Evolutionary conservation across 2,329 filamentous ascomycete genomes (phyloP).

Genomic region (Pyricularia grisea): DNA sequence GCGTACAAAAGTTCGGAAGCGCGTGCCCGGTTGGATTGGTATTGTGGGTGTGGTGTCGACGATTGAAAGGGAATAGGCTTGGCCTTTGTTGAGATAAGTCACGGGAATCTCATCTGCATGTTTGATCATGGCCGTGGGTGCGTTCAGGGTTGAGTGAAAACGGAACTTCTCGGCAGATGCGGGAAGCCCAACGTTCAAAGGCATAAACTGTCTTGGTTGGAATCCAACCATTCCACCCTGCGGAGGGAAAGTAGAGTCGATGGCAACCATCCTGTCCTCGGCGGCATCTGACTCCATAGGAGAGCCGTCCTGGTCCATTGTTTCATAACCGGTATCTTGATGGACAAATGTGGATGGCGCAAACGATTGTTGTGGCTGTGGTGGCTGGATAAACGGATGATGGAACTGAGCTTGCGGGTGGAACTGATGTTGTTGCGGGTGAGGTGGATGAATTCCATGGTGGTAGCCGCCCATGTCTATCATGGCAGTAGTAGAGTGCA

Average conservation of each 20-base stretch:
- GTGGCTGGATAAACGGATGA: conserved; percentile 60
- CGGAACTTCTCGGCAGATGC: conserved; percentile 65
- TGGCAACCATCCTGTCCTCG: conserved; percentile 41
- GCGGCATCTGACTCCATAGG: conserved; percentile 49
- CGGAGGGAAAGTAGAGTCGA: conserved; percentile 53
- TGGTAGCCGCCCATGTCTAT: conserved; percentile 64
- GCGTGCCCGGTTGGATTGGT: conserved; percentile 49
- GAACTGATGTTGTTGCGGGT: conserved; percentile 32
- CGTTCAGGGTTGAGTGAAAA: conserved; percentile 82
- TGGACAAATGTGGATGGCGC: conserved; percentile 75
- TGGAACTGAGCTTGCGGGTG: conserved; percentile 37
- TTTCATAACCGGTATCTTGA: conserved; percentile 70
- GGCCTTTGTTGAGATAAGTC: conserved; percentile 97
- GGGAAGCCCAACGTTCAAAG: conserved; percentile 37
- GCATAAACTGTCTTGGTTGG: conserved; percentile 35
- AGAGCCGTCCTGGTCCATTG: conserved; percentile 66
- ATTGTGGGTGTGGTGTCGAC: conserved; percentile 63
- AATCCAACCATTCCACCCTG: conserved; percentile 47
- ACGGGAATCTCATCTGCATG: conserved; percentile 84
- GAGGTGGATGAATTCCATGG: conserved; percentile 28
- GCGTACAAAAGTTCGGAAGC: conserved; percentile 85
- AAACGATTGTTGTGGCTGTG: conserved; percentile 50
- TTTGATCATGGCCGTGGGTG: conserved; percentile 93
- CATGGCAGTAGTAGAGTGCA: conserved; percentile 46
- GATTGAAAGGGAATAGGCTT: conserved; percentile 82